Evolutionary conservation across 495 filamentous ascomycete genomes (phyloP), one percentile per base, ranked within the genome.

Genomic region (Pseudoneurospora amorphoporcata): DNA sequence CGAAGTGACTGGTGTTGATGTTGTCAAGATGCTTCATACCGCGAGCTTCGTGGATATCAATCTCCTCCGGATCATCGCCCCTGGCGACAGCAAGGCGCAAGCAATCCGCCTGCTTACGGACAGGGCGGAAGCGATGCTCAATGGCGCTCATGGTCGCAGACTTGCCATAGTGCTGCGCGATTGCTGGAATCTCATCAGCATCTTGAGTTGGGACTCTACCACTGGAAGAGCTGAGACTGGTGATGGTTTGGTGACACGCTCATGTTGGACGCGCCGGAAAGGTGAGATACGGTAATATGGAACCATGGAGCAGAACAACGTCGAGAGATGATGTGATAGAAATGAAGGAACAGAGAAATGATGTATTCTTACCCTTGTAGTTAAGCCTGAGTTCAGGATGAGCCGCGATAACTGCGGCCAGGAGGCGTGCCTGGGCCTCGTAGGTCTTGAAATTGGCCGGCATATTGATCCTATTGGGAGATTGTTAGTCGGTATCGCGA

Each of bases 61-160:
- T 37, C n/a, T 73, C 39, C 71, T 73, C 75, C 8, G 72, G 71
- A 32, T 80, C 77, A 4, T 43, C 14, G 2, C 68, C 87, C 32
- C 88, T 83, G 23, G 85, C 85, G 39, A 91, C 86, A 7, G 87
- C 84, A 3, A 86, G 81, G 10, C 86, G 86, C 38, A 82, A 71
- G 61, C 78, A 37, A 32, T 81, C 77, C 8, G 75, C 77, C 23
- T 82, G 72, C 53, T 76, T 73, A 69, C 79, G 82, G 32, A 86
- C 70, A 8, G 81, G 78, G 16, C 85, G 80, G 71, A 88, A 80
- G 14, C 80, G 81, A 72, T 87, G 85, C 37, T 87, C 79, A 10
- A 87, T 74, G 17, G 82, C 79, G 10, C 76, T 74, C 14, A 37
- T 75, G n/a, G 84, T 82, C 10, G 73, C 77, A 7, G 76, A 77